A percentile compares a stretch with the other conserved stretches of the same genome.
Evolutionary conservation across 2,329 filamentous ascomycete genomes (phyloP).

Genomic region (Xylariaceae sp.): DNA sequence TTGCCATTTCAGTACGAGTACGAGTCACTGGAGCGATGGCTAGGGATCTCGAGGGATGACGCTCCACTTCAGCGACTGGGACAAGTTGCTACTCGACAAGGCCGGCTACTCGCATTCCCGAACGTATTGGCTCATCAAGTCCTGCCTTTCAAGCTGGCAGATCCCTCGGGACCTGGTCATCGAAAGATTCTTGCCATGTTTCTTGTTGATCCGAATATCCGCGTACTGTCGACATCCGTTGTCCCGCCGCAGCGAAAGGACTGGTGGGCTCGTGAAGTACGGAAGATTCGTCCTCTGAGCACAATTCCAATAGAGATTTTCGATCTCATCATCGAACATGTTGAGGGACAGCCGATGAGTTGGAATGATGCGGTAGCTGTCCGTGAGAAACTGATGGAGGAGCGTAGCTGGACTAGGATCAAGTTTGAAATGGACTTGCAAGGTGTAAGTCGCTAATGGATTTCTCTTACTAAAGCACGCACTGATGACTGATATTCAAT

Average conservation of each 20-base stretch:
- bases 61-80: constrained; percentile 45
- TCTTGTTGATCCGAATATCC: constrained; percentile 54
- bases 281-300: constrained; percentile 30
- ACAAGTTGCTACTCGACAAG: constrained; percentile 43
- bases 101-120: constrained; percentile 55
- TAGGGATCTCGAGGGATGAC: constrained; percentile 35
- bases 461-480: not conserved
- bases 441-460: not conserved
- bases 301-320: constrained; percentile 32
- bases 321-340: constrained; percentile 20
- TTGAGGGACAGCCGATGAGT: constrained; percentile 26
- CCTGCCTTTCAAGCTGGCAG: constrained; percentile 46
- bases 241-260: constrained; percentile 39
- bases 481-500: not conserved
- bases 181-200: constrained; percentile 57
- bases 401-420: constrained; percentile 10
- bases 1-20: constrained; percentile 33
- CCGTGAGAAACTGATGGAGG: constrained; percentile 24
- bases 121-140: constrained; percentile 53
- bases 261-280: constrained; percentile 32
- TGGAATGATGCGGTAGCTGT: constrained; percentile 23
- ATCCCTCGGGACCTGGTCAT: constrained; percentile 52
- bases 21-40: constrained; percentile 33
- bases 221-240: constrained; percentile 45
- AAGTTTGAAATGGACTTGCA: constrained; percentile 1